Conservation (phyloP, 257 asterid genomes). For the Eucommia ulmoides region DNA sequence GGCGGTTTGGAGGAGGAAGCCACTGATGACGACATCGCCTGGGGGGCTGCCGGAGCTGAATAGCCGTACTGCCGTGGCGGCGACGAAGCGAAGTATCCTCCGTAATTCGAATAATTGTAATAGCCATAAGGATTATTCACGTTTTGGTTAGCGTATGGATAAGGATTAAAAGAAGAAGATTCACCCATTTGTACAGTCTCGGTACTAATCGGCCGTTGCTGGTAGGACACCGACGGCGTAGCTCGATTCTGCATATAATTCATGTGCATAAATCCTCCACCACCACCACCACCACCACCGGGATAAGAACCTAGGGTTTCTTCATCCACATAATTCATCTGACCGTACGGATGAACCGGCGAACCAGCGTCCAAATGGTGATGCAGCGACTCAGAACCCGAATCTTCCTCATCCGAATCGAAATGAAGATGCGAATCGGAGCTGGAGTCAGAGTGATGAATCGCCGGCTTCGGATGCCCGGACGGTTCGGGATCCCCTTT, state of each 20-base stretch:
- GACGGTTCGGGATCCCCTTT: constrained; percentile 42
- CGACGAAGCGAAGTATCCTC: constrained; percentile 36
- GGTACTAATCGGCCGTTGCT: constrained; percentile 64
- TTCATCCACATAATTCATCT: constrained; percentile 5
- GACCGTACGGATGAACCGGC: constrained; percentile 8
- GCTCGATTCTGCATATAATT: constrained; percentile 66
- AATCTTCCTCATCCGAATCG: constrained; percentile 31
- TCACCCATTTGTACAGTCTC: constrained; percentile 63
- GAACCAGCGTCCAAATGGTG: constrained; percentile 20
- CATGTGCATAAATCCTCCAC: constrained; percentile 38
- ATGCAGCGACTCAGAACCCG: constrained; percentile 19
- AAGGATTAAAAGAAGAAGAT: constrained; percentile 37
- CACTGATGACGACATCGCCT: constrained; percentile 7
- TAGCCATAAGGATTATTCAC: constrained; percentile 10
- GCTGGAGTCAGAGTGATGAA: constrained; percentile 40
- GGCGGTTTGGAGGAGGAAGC: constrained; percentile 44
- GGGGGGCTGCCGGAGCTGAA: constrained; percentile 17
- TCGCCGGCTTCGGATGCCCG: constrained; percentile 19
- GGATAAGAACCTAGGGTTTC: constrained; percentile 7
- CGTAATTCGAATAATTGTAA: constrained; percentile 23
- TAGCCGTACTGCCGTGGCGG: constrained; percentile 24
- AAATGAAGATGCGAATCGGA: constrained; percentile 80
- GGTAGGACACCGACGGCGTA: constrained; percentile 56
- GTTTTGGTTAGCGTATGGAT: constrained; percentile 18
- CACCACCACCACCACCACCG: constrained; percentile 21